phyloP scores from a whole-genome alignment of 345 rosid species.

The Arabidopsis arenosa region DNA sequence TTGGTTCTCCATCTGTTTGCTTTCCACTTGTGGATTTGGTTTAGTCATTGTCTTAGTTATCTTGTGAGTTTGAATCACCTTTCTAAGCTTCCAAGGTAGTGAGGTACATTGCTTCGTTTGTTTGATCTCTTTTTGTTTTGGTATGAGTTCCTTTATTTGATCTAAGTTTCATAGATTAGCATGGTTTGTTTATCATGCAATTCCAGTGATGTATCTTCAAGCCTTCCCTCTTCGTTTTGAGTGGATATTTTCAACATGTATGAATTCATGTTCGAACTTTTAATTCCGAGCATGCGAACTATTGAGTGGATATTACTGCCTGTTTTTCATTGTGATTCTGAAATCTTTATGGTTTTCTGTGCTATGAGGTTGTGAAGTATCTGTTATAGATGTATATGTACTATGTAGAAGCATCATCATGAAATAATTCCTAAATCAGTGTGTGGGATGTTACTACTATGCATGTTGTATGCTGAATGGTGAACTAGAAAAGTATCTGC shows the following conservation, averaged over 20 bases:
- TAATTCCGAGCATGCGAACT: neutral
- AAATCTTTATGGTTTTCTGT: neutral
- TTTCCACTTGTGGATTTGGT: conserved; percentile 18
- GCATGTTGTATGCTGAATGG: neutral
- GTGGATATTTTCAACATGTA: neutral
- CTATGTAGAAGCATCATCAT: neutral
- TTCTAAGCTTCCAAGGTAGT: conserved; percentile 2
- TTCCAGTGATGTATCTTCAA: neutral
- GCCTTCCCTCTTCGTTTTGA: neutral
- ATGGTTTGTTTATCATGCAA: conserved; percentile 12
- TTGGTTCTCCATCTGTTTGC: conserved; percentile 18
- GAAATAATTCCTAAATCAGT: neutral
- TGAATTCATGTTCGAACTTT: neutral
- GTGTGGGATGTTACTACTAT: neutral
- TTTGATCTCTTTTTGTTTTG: neutral
- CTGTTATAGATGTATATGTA: neutral
- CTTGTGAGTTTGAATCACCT: conserved; percentile 14
- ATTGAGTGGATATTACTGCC: neutral
- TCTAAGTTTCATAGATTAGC: neutral
- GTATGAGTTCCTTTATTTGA: neutral
- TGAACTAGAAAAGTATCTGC: no score
- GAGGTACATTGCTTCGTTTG: conserved; percentile 5
- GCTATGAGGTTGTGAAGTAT: neutral
- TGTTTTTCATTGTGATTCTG: neutral
- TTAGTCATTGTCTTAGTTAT: conserved; percentile 25